Evolutionary conservation across 495 filamentous ascomycete species (phyloP).

Genomic region (Xylaria intraflava): DNA sequence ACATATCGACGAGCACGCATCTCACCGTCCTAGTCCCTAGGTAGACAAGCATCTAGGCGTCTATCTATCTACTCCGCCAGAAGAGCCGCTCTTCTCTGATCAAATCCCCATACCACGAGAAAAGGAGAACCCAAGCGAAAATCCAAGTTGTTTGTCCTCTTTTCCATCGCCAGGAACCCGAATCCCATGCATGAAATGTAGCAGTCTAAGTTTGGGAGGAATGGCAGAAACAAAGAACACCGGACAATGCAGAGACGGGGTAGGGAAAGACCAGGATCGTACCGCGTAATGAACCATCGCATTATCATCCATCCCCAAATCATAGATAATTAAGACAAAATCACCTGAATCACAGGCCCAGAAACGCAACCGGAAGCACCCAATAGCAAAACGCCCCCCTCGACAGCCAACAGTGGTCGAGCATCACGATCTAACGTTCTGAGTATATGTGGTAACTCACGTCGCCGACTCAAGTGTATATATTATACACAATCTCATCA

Average conservation of each 20-base stretch:
- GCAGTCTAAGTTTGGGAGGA: neutral
- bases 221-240: neutral
- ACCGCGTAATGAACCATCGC: neutral
- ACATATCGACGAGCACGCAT: neutral
- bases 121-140: neutral
- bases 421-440: neutral
- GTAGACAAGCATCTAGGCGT: neutral
- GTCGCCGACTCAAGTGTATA: neutral
- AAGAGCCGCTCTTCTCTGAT: neutral
- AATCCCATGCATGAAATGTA: neutral
- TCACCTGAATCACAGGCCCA: neutral
- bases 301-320: neutral
- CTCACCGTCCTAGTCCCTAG: neutral
- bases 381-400: neutral
- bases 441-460: neutral
- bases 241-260: conserved; percentile 1
- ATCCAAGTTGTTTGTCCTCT: neutral
- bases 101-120: neutral
- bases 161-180: neutral
- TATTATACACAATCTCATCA: neutral
- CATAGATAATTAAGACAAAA: neutral
- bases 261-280: neutral
- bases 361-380: neutral
- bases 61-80: neutral
- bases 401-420: neutral